phyloP scores from a whole-genome alignment of 768 basidiomycete genomes.

The Serendipita sp. region DNA sequence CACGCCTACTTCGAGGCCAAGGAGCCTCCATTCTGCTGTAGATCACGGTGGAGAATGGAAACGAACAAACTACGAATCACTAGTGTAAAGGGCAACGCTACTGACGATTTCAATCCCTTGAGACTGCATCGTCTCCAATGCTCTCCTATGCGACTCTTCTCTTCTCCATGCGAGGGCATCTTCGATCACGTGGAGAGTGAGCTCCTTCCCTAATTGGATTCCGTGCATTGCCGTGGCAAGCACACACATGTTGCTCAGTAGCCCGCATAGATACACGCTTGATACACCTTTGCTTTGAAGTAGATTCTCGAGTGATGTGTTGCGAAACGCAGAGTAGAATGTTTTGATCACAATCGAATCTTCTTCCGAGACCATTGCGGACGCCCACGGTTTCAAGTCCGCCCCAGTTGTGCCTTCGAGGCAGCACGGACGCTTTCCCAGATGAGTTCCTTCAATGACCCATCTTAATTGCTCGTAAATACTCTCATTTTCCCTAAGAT shows the following conservation, averaged over 20 bases:
- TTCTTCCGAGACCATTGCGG: background rate
- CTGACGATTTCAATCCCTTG: background rate
- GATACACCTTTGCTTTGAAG: background rate
- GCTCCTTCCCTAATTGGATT: background rate
- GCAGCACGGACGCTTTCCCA: background rate
- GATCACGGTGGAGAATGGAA: too few species aligned
- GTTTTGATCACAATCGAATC: background rate
- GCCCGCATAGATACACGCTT: background rate
- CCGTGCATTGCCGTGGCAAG: background rate
- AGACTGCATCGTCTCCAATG: background rate
- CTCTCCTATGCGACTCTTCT: background rate
- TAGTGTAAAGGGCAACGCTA: background rate
- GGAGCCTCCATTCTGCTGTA: too few species aligned
- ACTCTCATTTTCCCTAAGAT: too few species aligned
- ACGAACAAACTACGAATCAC: too few species aligned
- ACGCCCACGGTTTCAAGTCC: background rate
- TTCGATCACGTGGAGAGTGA: background rate
- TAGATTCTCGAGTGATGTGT: background rate
- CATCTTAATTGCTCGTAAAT: background rate
- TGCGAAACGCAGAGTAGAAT: background rate
- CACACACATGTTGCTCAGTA: slow-evolving; percentile 3
- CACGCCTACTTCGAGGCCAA: too few species aligned
- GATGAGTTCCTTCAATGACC: slow-evolving; percentile 3
- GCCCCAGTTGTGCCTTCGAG: background rate
- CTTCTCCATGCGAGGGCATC: background rate